Evolutionary conservation across 371 early-diverging fungal genomes (phyloP).

Genomic region (Mortierella sp.): DNA sequence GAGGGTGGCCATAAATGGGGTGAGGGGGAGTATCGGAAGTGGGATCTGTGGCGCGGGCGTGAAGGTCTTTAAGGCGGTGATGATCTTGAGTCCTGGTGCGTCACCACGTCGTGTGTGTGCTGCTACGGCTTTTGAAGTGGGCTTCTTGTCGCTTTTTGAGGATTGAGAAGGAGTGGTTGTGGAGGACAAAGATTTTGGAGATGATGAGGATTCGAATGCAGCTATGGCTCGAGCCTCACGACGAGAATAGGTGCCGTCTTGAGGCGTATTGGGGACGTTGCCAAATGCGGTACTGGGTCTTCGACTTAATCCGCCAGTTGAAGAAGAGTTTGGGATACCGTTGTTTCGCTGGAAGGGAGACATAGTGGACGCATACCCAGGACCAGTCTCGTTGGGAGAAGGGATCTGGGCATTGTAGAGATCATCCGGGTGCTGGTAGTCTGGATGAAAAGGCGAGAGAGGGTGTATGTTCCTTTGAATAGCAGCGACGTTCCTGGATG

Average conservation of each 20-base stretch:
- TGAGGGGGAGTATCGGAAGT: constrained; percentile 15
- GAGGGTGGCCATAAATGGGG: constrained; percentile 15
- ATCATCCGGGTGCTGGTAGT: constrained; percentile 44
- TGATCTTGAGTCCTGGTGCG: constrained; percentile 23
- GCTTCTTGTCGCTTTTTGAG: background rate
- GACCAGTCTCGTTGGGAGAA: constrained; percentile 38
- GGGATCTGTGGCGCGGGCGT: constrained; percentile 33
- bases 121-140: background rate
- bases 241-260: constrained; percentile 23
- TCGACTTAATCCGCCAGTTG: background rate
- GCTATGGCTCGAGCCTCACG: constrained; percentile 15
- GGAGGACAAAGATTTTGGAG: background rate
- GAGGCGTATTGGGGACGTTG: constrained; percentile 24
- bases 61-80: constrained; percentile 6
- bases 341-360: background rate
- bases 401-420: constrained; percentile 22
- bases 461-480: constrained; percentile 37
- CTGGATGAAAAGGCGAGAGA: constrained; percentile 46
- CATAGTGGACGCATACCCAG: background rate
- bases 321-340: too few relatives aligned
- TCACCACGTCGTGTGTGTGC: constrained; percentile 1
- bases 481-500: background rate
- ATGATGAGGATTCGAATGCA: background rate
- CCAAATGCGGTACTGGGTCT: too few relatives aligned
- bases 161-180: background rate